Evolutionary conservation across 2,329 filamentous ascomycete genomes (phyloP), one percentile per base, ranked within the genome.

Genomic region (Calonectria hawksworthii): DNA sequence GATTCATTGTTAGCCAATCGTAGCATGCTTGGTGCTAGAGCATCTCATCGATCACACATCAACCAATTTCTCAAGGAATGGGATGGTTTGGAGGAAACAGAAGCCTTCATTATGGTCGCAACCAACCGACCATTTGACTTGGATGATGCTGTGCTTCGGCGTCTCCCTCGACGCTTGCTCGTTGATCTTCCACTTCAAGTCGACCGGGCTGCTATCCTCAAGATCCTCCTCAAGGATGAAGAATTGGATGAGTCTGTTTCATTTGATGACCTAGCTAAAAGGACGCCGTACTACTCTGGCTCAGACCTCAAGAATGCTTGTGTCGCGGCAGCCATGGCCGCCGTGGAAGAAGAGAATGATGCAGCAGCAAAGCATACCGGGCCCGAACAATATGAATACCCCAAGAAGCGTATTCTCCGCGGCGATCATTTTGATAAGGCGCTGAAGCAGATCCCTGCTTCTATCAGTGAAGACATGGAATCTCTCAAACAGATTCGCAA

Each of bases 21-120:
- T 70, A 90, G 92, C 76, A 91, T 91, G 50, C 89, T 90, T 30
- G 90, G 90, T 74, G 93, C 92, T 79, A 90, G 94, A 36, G 91
- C 92, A 8, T 93, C 91, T 2, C 95, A 98, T 79, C 92, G 96
- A 65, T 96, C 98, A 83, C 93, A 97, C 70, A 96, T 99, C 84
- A 99, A 98, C 82, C 96, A 99, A 85, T 99, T 99, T 84, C 88
- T 99, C 65, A 94, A 96, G 69, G 96, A 99, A 84, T 99, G 96
- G 97, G 97, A 99, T 80, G 97, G 97, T 14, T 93, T 99, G 88
- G 88, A 88, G 69, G 94, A 94, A 79, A 91, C 93, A 61, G 94
- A 94, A 23, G 95, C 96, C 3, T 99, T 99, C 84, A 96, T 99
- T 84, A 98, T 99, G 96, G 96, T 99, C 0, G 96, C 97, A 34